Evolutionary conservation across 2,329 filamentous ascomycete species (phyloP).

Genomic region (Ophiostoma australiae): DNA sequence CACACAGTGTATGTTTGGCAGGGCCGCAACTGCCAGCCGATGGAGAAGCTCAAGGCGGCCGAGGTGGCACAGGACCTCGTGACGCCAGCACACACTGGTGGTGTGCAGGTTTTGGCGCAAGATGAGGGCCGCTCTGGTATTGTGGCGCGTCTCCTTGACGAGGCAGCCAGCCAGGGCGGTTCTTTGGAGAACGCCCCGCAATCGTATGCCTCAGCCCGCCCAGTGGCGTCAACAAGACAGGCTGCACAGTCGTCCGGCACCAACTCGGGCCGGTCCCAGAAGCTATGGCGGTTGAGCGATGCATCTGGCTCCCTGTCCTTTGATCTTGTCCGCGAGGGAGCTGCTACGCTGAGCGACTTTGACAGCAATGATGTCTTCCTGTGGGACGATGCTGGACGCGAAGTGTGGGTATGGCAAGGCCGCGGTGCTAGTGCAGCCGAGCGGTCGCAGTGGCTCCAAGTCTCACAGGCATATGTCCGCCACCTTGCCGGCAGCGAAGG

Average conservation of each 20-base stretch:
- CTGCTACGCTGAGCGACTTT: constrained; percentile 45
- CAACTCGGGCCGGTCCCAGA: constrained; percentile 26
- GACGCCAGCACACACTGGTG: constrained; percentile 58
- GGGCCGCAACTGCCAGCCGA: constrained; percentile 58
- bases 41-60: constrained; percentile 65
- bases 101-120: constrained; percentile 62
- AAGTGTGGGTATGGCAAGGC: constrained; percentile 65
- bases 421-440: constrained; percentile 52
- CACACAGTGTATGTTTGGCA: constrained; percentile 66
- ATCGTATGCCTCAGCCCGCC: constrained; percentile 17
- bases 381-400: constrained; percentile 52
- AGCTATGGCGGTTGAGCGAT: constrained; percentile 60
- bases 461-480: constrained; percentile 53
- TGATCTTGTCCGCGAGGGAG: constrained; percentile 40
- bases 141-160: constrained; percentile 51
- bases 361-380: constrained; percentile 59
- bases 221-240: constrained; percentile 16
- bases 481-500: constrained; percentile 34
- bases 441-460: constrained; percentile 55
- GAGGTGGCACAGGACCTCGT: constrained; percentile 59
- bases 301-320: constrained; percentile 54
- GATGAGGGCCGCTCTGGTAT: constrained; percentile 49
- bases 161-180: constrained; percentile 34
- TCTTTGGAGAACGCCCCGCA: constrained; percentile 33
- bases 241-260: background rate